phyloP scores from a whole-genome alignment of 148 eudicot genomes.

The Nyssa sinensis region DNA sequence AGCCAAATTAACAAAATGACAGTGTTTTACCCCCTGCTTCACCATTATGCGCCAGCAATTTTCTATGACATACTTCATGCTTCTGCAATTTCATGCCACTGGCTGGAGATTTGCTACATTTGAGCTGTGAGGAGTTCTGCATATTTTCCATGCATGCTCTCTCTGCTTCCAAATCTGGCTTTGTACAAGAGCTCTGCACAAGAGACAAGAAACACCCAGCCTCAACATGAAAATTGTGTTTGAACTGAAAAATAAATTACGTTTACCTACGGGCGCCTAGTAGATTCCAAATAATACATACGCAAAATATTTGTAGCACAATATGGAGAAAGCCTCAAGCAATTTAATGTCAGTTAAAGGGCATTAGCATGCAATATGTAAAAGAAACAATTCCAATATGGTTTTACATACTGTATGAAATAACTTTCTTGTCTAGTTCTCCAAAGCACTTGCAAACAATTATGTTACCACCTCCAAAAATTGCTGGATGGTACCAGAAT shows the following conservation, averaged over 20 bases:
- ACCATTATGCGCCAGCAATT: slow-evolving; percentile 25
- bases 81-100: slow-evolving; percentile 23
- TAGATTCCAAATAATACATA: no score
- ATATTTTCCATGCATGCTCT: slow-evolving; percentile 26
- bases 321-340: background rate
- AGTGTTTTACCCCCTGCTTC: slow-evolving; percentile 26
- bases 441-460: no score
- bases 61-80: slow-evolving; percentile 23
- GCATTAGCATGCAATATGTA: no score
- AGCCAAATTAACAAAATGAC: background rate
- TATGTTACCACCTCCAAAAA: no score
- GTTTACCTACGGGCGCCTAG: background rate
- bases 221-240: background rate
- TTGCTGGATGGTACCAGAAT: no score
- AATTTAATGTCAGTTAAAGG: no score
- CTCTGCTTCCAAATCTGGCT: slow-evolving; percentile 56
- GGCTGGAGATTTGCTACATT: slow-evolving; percentile 31
- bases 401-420: no score
- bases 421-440: no score
- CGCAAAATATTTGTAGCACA: no score
- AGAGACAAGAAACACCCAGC: background rate
- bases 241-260: background rate
- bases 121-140: slow-evolving; percentile 28
- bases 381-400: no score
- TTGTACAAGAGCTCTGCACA: slow-evolving; percentile 83